These are phyloP conservation scores for Hydnum rufescens DNA, from an alignment of 768 basidiomycete species.

Conservation along the genomic window DNA sequence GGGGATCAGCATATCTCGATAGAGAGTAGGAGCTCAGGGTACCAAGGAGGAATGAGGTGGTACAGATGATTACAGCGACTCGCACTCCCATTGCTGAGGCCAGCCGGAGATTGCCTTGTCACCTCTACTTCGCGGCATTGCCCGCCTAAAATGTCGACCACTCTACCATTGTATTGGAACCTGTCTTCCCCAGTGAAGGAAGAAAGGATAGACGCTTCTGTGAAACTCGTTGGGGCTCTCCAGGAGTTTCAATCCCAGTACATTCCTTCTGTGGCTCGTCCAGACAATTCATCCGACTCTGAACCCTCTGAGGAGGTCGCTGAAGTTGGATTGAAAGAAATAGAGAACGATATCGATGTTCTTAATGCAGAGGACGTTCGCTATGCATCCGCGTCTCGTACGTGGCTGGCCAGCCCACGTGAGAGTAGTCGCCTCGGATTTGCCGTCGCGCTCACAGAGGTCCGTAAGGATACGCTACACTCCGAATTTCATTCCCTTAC, in stretches of 20 bases:
- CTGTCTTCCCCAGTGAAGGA: constrained; percentile 65
- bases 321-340: constrained; percentile 10
- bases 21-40: not conserved
- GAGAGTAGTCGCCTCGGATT: constrained; percentile 91
- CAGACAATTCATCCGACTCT: constrained; percentile 30
- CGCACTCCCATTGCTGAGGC: constrained; percentile 39
- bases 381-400: constrained; percentile 76
- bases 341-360: constrained; percentile 23
- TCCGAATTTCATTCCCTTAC: constrained; percentile 11
- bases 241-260: constrained; percentile 67
- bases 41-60: constrained; percentile 70
- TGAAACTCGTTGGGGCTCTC: constrained; percentile 59
- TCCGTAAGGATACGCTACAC: constrained; percentile 24
- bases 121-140: no score
- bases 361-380: constrained; percentile 80
- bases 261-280: constrained; percentile 12
- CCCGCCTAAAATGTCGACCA: constrained; percentile 87
- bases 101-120: not conserved
- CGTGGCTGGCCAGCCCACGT: constrained; percentile 80
- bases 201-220: constrained; percentile 67
- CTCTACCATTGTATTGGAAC: constrained; percentile 86
- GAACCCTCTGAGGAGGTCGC: constrained; percentile 15
- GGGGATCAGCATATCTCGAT: not conserved
- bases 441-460: constrained; percentile 89
- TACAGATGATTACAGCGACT: constrained; percentile 51